Base-by-base conservation (phyloP, 345 rosid species). In the Cardiospermum halicacabum region DNA sequence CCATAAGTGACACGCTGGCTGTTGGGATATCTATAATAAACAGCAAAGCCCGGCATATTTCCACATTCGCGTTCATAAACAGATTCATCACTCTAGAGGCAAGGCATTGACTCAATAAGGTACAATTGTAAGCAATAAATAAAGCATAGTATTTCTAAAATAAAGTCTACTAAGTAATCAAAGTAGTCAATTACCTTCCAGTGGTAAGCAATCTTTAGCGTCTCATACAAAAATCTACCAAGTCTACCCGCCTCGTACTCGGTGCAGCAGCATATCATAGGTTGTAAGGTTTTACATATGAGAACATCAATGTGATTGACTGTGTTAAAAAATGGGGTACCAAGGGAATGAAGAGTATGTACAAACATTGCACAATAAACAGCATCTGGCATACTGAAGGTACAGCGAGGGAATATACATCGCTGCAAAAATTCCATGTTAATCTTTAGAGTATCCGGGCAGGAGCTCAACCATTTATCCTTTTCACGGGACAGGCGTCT, bases 241-340 rank as follows among this genome's bases (percentile, higher is more conserved):
- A 95, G 93, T 74, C 98, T 83, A 54, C 99, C 99, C 11, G 79
- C 99, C 80, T 95, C 99, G 74, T 86, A 91, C 75, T 95, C 99
- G 45, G 99, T 95, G 80, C 99, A 89, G 86, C 98, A 95, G 84
- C 99, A 95, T 74, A 95, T 95, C 99, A 95, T 95, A 31, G 99
- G 99, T 83, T 95, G 99, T 32, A 95, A 74, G 22, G 96, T 95
- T 74, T 91, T 95, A 76, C 99, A 95, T 60, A 95, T 89, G 64
- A 95, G 84, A 59, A 89, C 98, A 74, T 95, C 99, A 60, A 95
- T 87, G 85, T 95, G 99, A 76, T 95, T 95, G 58, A 95, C 99
- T 6, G 99, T 95, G 79, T 95, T 95, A 72, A 95, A 95, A 75
- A 82, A 95, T 21, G 99, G 99, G 15, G 99, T 91, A 57, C 99